These are phyloP conservation scores for Scutellaria barbata DNA, from an alignment of 257 asterid genomes.

Conservation along the genomic window DNA sequence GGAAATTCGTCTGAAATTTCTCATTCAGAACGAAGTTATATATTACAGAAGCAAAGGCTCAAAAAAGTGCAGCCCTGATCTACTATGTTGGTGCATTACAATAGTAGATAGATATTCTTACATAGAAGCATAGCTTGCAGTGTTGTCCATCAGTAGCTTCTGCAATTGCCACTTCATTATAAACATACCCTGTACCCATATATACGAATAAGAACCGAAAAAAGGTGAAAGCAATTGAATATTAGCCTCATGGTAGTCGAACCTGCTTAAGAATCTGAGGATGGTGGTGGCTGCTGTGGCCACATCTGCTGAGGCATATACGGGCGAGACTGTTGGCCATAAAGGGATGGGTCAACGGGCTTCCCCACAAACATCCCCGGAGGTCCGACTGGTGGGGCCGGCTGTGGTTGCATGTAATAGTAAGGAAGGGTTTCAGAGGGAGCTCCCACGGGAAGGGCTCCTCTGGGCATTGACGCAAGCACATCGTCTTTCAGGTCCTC, in stretches of 20 bases:
- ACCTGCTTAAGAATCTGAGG: slow-evolving; percentile 74
- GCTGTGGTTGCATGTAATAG: slow-evolving; percentile 78
- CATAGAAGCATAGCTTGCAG: slow-evolving; percentile 26
- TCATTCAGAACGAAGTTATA: slow-evolving; percentile 29
- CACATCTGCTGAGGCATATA: slow-evolving; percentile 88
- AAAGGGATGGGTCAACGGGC: slow-evolving; percentile 79
- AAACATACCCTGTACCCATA: background rate
- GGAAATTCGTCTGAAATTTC: slow-evolving; percentile 5
- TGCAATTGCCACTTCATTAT: slow-evolving; percentile 37
- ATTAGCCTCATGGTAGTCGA: background rate
- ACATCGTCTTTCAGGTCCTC: slow-evolving; percentile 95
- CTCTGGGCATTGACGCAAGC: slow-evolving; percentile 91
- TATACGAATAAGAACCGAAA: background rate
- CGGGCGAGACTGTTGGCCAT: slow-evolving; percentile 84
- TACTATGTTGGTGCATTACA: background rate
- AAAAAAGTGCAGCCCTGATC: slow-evolving; percentile 21
- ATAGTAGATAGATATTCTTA: slow-evolving; percentile 29
- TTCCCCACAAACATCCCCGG: slow-evolving; percentile 82
- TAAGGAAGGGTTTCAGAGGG: slow-evolving; percentile 86
- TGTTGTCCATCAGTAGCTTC: slow-evolving; percentile 34
- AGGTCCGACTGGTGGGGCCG: slow-evolving; percentile 66
- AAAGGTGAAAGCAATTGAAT: background rate
- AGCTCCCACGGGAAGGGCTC: slow-evolving; percentile 77
- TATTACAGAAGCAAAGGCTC: slow-evolving; percentile 31
- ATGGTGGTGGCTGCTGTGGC: slow-evolving; percentile 85